Percentiles rank a stretch among this genome's conserved stretches.
These are phyloP conservation scores for Colletotrichum nymphaeae DNA, from an alignment of 2,329 filamentous ascomycete genomes.

Conservation along the genomic window DNA sequence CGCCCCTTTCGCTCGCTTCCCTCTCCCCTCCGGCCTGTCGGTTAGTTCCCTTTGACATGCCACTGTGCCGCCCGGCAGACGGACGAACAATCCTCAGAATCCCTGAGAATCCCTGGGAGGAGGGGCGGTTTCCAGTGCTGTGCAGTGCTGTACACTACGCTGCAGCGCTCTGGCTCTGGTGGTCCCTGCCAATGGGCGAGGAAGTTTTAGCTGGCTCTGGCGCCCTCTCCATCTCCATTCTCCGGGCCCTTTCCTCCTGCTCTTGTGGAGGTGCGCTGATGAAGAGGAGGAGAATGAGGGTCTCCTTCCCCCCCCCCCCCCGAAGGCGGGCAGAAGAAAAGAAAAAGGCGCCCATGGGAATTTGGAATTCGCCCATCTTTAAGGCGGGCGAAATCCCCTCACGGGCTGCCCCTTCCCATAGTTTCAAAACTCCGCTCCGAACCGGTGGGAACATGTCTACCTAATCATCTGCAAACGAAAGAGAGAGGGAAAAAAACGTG, in stretches of 20 bases:
- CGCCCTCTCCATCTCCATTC: not conserved
- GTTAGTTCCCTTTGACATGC: not conserved
- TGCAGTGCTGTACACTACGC: not conserved
- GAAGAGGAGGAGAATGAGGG: not conserved
- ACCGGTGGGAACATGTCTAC: not conserved
- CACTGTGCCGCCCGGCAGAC: not conserved
- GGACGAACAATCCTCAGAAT: not conserved
- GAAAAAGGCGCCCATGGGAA: conserved; percentile 13
- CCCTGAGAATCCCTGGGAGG: not conserved
- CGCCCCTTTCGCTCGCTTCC: not conserved
- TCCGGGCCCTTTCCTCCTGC: not conserved
- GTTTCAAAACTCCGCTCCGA: not conserved
- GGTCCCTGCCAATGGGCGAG: not conserved
- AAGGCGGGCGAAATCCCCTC: not conserved
- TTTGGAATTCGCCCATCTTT: conserved; percentile 28
- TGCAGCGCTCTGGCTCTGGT: too few relatives aligned
- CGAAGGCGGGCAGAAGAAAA: not conserved
- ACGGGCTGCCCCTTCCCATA: not conserved
- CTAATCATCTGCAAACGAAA: too few relatives aligned
- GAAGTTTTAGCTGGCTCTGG: not conserved
- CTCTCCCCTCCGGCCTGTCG: not conserved
- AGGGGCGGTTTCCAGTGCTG: too few relatives aligned
- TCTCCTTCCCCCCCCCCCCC: not conserved
- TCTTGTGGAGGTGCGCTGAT: not conserved
- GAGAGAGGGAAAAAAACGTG: not conserved